Conservation (phyloP, 140 eudicot species). For the Artemisia princeps region DNA sequence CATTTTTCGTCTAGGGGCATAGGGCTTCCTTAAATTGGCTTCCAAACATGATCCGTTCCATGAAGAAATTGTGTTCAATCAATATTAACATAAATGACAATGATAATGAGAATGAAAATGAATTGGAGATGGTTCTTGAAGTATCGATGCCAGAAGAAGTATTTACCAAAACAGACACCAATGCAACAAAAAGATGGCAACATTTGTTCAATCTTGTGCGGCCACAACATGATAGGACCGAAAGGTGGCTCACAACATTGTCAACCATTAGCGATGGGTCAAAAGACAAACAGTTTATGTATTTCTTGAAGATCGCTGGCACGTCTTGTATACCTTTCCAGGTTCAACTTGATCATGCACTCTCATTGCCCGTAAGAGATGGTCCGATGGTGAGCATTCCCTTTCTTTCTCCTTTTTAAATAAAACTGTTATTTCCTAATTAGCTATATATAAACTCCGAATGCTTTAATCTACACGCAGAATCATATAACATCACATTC, state of each 20-base stretch:
- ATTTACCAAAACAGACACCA: conserved; percentile 56
- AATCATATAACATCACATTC: not conserved
- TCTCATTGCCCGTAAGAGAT: conserved; percentile 44
- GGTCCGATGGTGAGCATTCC: conserved; percentile 54
- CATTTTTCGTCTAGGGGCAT: too few species aligned
- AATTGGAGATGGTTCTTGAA: conserved; percentile 77
- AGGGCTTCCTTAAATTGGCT: conserved; percentile 5
- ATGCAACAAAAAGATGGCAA: conserved; percentile 52
- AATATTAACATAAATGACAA: not conserved
- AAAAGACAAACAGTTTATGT: conserved; percentile 46
- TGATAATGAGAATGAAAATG: conserved; percentile 58
- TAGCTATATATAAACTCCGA: not conserved
- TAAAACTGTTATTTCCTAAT: too few species aligned
- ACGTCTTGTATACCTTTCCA: conserved; percentile 69
- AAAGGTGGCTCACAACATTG: conserved; percentile 28
- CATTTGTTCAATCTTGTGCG: conserved; percentile 53
- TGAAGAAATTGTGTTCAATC: conserved; percentile 62
- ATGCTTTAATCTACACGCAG: not conserved
- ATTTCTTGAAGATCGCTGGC: conserved; percentile 57
- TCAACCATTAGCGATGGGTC: conserved; percentile 23
- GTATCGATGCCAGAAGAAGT: conserved; percentile 84
- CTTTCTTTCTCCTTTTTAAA: not conserved
- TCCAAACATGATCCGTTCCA: conserved; percentile 26
- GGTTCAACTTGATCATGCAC: conserved; percentile 42
- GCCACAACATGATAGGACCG: conserved; percentile 34